Evolutionary conservation across 2,329 filamentous ascomycete species (phyloP).

Genomic region (Akanthomyces dipterigenus): DNA sequence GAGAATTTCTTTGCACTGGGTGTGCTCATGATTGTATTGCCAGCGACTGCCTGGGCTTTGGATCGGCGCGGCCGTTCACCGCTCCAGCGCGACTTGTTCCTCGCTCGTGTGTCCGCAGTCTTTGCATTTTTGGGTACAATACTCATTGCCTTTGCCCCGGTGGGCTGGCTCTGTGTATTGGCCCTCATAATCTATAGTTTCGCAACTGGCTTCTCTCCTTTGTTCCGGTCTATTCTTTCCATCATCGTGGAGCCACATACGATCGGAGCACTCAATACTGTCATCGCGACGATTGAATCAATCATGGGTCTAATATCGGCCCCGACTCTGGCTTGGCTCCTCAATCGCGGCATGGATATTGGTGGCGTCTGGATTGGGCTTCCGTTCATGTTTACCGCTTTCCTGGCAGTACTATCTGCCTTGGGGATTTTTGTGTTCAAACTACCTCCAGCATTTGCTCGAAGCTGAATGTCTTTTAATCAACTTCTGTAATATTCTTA

Average conservation of each 20-base stretch:
- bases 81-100: slow-evolving; percentile 33
- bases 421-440: slow-evolving; percentile 25
- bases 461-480: background rate
- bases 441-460: slow-evolving; percentile 17
- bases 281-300: slow-evolving; percentile 44
- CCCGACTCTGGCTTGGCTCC: slow-evolving; percentile 40
- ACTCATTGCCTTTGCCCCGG: slow-evolving; percentile 30
- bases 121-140: slow-evolving; percentile 28
- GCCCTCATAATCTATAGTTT: slow-evolving; percentile 40
- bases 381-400: slow-evolving; percentile 36
- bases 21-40: slow-evolving; percentile 33
- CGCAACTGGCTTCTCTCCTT: slow-evolving; percentile 35
- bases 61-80: slow-evolving; percentile 23
- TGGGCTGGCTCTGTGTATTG: slow-evolving; percentile 27
- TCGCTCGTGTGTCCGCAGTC: slow-evolving; percentile 29
- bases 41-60: slow-evolving; percentile 26
- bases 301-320: slow-evolving; percentile 39
- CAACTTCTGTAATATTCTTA: too few relatives aligned
- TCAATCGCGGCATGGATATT: slow-evolving; percentile 37
- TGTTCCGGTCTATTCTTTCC: slow-evolving; percentile 45
- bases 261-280: slow-evolving; percentile 46
- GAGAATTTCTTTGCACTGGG: slow-evolving; percentile 31
- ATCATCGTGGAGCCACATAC: slow-evolving; percentile 46
- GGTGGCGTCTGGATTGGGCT: slow-evolving; percentile 44
- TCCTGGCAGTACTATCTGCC: slow-evolving; percentile 24